Percentiles rank a stretch among this genome's conserved stretches.
Conservation (phyloP, 2,329 filamentous ascomycete species). For the Apiospora kogelbergensis region DNA sequence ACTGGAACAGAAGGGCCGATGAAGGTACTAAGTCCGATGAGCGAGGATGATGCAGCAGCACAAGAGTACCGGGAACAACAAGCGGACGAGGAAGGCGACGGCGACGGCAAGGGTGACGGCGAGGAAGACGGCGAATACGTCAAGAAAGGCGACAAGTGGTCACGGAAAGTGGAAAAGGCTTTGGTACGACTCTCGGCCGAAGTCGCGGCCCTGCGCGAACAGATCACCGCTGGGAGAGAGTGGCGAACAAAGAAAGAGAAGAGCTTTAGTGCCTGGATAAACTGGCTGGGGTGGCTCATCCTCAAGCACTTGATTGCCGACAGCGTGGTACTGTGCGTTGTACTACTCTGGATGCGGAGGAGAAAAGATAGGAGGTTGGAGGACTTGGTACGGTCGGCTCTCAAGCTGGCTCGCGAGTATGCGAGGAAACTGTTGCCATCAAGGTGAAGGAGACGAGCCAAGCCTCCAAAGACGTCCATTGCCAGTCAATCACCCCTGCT, state of each 20-base stretch:
- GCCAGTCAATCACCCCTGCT: not conserved
- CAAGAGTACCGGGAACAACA: conserved; percentile 48
- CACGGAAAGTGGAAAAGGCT: conserved; percentile 78
- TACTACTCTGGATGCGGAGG: conserved; percentile 71
- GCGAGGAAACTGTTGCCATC: conserved; percentile 58
- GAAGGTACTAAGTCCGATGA: conserved; percentile 80
- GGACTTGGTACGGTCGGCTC: conserved; percentile 67
- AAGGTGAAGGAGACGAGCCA: conserved; percentile 38
- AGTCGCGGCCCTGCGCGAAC: conserved; percentile 86
- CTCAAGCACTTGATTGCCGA: conserved; percentile 77
- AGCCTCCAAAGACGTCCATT: not conserved
- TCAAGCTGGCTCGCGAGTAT: conserved; percentile 60
- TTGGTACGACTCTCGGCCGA: conserved; percentile 90
- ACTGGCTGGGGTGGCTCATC: conserved; percentile 67
- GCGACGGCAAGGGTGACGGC: conserved; percentile 19
- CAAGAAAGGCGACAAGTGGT: conserved; percentile 63
- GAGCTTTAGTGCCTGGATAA: conserved; percentile 67
- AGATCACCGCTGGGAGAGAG: conserved; percentile 76
- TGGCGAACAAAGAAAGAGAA: conserved; percentile 66
- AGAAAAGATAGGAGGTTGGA: conserved; percentile 71
- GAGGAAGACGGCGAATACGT: conserved; percentile 34
- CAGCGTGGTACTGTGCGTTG: conserved; percentile 60
- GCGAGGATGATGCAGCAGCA: conserved; percentile 73
- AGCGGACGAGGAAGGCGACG: conserved; percentile 38
- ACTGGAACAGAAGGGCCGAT: conserved; percentile 57